phyloP scores from a whole-genome alignment of 257 asterid genomes.

The Solanum ossicruentum region DNA sequence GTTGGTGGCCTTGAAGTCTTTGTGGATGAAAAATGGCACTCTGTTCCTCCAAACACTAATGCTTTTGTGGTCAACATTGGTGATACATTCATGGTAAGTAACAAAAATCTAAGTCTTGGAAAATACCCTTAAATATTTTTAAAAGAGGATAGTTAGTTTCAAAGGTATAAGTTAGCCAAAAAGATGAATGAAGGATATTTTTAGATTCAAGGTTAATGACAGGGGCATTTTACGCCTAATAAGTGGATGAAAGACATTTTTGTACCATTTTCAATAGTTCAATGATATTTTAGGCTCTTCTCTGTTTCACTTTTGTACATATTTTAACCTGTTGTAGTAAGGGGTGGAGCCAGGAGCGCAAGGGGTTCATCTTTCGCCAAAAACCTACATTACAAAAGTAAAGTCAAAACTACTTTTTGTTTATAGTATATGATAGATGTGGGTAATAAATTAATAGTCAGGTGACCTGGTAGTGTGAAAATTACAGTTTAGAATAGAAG shows the following conservation, averaged over 20 bases:
- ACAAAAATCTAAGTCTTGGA: too few relatives aligned
- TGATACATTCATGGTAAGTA: conserved; percentile 63
- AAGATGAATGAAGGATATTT: too few relatives aligned
- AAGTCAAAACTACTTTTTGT: background rate
- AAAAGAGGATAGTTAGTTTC: too few relatives aligned
- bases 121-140: too few relatives aligned
- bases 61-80: conserved; percentile 85
- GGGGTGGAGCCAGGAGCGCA: background rate
- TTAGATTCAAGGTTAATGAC: too few relatives aligned
- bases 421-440: too few relatives aligned
- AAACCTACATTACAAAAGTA: background rate
- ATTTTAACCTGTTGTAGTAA: background rate
- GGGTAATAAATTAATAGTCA: background rate
- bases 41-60: conserved; percentile 43
- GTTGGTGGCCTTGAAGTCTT: conserved; percentile 69
- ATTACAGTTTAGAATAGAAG: background rate
- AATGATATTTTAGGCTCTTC: too few relatives aligned
- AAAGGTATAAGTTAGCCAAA: too few relatives aligned
- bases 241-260: too few relatives aligned
- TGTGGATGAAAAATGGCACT: conserved; percentile 52
- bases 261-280: too few relatives aligned
- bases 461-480: background rate
- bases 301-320: too few relatives aligned
- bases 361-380: background rate
- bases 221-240: too few relatives aligned